These are phyloP conservation scores for Sindora glabra DNA, from an alignment of 306 rosid species.

Conservation along the genomic window DNA sequence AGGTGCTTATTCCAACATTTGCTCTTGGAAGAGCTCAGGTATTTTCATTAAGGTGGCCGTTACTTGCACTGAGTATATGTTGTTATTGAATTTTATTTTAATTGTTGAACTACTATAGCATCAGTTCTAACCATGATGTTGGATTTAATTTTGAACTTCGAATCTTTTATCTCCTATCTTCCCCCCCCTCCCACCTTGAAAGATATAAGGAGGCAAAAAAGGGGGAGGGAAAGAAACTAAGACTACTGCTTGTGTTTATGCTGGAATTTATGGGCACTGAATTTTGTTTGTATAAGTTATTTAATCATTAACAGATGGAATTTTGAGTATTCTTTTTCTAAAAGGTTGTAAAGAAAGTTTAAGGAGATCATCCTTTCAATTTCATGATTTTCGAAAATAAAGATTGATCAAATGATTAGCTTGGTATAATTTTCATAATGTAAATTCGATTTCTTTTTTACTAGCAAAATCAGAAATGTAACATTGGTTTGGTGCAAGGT, in stretches of 20 bases:
- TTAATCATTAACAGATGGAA: no score
- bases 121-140: not conserved
- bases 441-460: not conserved
- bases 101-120: not conserved
- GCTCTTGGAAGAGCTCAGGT: slow-evolving; percentile 99
- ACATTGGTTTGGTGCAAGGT: not conserved
- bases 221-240: not conserved
- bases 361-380: not conserved
- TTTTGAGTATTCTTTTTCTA: no score
- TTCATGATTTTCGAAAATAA: not conserved
- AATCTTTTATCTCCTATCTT: no score
- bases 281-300: no score
- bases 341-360: no score
- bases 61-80: not conserved
- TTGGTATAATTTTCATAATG: not conserved
- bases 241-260: not conserved
- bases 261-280: not conserved
- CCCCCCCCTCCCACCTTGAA: not conserved
- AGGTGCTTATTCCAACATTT: slow-evolving; percentile 92
- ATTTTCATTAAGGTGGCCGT: slow-evolving; percentile 8
- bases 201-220: not conserved
- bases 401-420: not conserved
- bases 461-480: not conserved
- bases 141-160: no score
- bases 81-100: not conserved